phyloP scores from a whole-genome alignment of 441 rosid genomes.

The Breynia disticha region DNA sequence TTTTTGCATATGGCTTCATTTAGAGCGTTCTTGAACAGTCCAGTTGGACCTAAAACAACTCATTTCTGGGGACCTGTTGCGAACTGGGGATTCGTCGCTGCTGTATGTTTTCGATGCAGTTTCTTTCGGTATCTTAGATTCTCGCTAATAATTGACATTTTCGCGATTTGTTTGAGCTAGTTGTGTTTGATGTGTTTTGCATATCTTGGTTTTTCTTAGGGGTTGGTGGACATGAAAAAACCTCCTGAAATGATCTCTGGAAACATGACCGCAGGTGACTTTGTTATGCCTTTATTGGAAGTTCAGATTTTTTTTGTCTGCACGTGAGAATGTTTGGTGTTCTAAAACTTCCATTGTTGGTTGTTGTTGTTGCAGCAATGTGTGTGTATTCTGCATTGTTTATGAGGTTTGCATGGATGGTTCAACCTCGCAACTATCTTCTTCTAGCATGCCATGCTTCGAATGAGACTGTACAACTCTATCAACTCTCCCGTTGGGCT shows the following conservation, averaged over 20 bases:
- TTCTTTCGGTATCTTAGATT: constrained; percentile 3
- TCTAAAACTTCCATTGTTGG: constrained; percentile 4
- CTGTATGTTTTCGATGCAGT: constrained; percentile 42
- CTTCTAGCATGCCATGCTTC: constrained; percentile 91
- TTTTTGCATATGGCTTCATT: constrained; percentile 47
- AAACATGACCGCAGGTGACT: constrained; percentile 81
- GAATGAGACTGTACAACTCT: constrained; percentile 89
- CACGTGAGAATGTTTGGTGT: constrained; percentile 3
- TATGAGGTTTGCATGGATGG: constrained; percentile 99
- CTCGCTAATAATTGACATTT: too few species aligned
- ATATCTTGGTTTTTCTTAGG: constrained; percentile 35
- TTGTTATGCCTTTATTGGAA: background rate
- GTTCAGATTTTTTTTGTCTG: background rate
- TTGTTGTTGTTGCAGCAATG: constrained; percentile 55
- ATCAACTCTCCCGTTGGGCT: constrained; percentile 83
- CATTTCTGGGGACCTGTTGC: constrained; percentile 99
- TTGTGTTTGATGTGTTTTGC: background rate
- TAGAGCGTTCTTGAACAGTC: constrained; percentile 79
- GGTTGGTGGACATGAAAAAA: constrained; percentile 81
- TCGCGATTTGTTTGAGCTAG: background rate
- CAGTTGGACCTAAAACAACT: constrained; percentile 90
- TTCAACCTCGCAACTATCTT: constrained; percentile 86
- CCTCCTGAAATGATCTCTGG: constrained; percentile 94
- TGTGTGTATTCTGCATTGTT: constrained; percentile 71
- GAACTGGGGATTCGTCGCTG: constrained; percentile 88